Conservation (phyloP, 2,329 filamentous ascomycete species). For the Aspergillus novofumigatus region DNA sequence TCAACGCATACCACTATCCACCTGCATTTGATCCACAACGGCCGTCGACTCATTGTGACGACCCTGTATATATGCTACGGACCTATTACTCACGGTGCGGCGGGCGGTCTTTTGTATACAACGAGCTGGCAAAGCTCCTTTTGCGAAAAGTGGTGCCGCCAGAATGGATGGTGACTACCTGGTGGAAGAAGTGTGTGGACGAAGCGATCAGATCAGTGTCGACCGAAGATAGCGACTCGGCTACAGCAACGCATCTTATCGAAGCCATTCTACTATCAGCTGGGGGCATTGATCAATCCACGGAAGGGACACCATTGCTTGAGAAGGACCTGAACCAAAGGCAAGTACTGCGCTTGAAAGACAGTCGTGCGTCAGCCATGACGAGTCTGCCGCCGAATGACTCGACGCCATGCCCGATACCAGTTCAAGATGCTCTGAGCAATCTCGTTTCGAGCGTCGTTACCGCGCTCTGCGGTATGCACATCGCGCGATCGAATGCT, state of each 20-base stretch:
- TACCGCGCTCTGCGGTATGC: constrained; percentile 35
- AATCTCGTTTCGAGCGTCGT: constrained; percentile 35
- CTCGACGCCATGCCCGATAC: constrained; percentile 25
- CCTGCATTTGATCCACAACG: constrained; percentile 21
- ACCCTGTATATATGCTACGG: constrained; percentile 29
- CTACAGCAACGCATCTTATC: constrained; percentile 28
- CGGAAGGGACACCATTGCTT: background rate
- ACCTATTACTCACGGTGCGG: constrained; percentile 23
- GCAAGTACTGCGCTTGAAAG: constrained; percentile 3
- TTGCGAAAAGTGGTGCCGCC: constrained; percentile 28
- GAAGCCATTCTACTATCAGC: constrained; percentile 32
- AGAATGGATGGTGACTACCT: constrained; percentile 39
- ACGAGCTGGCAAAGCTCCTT: constrained; percentile 34
- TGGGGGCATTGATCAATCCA: constrained; percentile 12
- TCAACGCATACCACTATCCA: constrained; percentile 27
- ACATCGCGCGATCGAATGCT: constrained; percentile 29
- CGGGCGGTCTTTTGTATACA: constrained; percentile 28
- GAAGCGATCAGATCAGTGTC: constrained; percentile 36
- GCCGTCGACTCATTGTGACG: constrained; percentile 15
- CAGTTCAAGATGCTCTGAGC: constrained; percentile 33
- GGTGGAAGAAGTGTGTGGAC: constrained; percentile 34
- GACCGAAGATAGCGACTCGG: constrained; percentile 29
- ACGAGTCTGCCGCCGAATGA: constrained; percentile 2
- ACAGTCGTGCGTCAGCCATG: constrained; percentile 17
- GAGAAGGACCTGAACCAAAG: background rate